Evolutionary conservation across 176 grass and related monocot species (phyloP).

Genomic region (Bolboschoenus planiculmis): DNA sequence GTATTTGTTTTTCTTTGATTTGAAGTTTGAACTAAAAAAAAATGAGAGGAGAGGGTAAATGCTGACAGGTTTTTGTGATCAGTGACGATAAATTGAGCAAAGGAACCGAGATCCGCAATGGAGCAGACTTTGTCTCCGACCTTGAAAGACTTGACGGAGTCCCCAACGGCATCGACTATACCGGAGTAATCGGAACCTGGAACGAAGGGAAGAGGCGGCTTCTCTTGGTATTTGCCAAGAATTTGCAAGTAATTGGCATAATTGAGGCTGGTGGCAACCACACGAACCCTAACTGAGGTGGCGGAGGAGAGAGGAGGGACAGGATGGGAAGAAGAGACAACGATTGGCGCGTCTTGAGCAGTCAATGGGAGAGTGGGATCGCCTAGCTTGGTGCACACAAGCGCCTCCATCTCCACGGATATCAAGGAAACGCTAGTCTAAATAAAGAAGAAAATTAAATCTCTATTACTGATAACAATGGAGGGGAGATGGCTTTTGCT

Average conservation of each 20-base stretch:
- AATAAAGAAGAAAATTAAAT: too few relatives aligned
- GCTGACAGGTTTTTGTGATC: slow-evolving; percentile 70
- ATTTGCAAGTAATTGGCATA: slow-evolving; percentile 77
- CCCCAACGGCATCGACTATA: slow-evolving; percentile 71
- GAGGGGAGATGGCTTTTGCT: too few relatives aligned
- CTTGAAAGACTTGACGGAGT: slow-evolving; percentile 40
- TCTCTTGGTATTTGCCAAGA: slow-evolving; percentile 89
- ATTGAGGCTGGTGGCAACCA: slow-evolving; percentile 72
- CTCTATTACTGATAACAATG: too few relatives aligned
- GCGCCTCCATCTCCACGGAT: slow-evolving; percentile 69
- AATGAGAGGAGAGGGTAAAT: background rate
- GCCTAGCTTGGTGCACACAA: slow-evolving; percentile 59
- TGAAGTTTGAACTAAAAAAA: background rate
- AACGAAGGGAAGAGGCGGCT: slow-evolving; percentile 52
- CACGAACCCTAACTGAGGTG: slow-evolving; percentile 58
- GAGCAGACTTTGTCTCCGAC: slow-evolving; percentile 69
- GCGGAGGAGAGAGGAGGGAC: slow-evolving; percentile 47
- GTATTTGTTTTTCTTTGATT: background rate
- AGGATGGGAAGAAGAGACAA: slow-evolving; percentile 29
- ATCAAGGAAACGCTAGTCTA: too few relatives aligned
- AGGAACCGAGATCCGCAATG: slow-evolving; percentile 42
- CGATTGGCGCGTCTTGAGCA: slow-evolving; percentile 37
- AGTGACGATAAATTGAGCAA: slow-evolving; percentile 59
- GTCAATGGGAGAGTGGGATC: slow-evolving; percentile 53
- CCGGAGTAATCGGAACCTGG: slow-evolving; percentile 79